Base-by-base conservation (phyloP, 2,329 filamentous ascomycete genomes). In the Fusarium hostae region DNA sequence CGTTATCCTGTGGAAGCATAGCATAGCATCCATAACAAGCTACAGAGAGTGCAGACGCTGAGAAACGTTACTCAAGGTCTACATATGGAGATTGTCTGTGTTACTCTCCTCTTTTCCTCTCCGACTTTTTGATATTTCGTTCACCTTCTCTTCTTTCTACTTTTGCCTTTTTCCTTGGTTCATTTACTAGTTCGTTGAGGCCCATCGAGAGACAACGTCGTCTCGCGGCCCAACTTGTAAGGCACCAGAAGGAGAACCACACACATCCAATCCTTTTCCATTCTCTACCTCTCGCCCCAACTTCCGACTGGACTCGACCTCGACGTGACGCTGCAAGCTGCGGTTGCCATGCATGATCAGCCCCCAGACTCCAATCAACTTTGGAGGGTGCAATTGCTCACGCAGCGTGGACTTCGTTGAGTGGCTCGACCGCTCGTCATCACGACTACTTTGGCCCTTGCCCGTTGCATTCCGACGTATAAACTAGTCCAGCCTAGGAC, bases 261-360 rank as follows among this genome's bases (percentile, higher is more conserved):
- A 66, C 56, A 50, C 63, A 66, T 64, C 40, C 57, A 54, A 59
- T 59, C 37, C 57, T 55, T 59, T 55, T 55, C 47, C 71, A 57
- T 63, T 74, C 40, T 62, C 64, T 66, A 69, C 56, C 67, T 68
- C 71, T 76, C 66, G 66, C 75, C 72, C 75, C 41, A 62, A 59
- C 55, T 67, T 50, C 64, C 43, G 60, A 44, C 40, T 63, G 48
- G 65, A 48, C 43, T 66, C 63, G 63, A 66, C 45, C 55, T 60
- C 39, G 58, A 68, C 57, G 65, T 62, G 65, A 76, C 75, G 75
- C 75, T 75, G 74, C 73, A 66, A 66, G 72, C 72, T 76, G 74
- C 68, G 69, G 75, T 73, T 76, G 75, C 72, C 74, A 77, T 77
- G 75, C 75, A 77, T 77, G 75, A 77, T 75, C 75, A 67, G 72